Evolutionary conservation across 2,329 filamentous ascomycete species (phyloP), one percentile per base, ranked within the genome.

Genomic region (Sporothrix mexicana): DNA sequence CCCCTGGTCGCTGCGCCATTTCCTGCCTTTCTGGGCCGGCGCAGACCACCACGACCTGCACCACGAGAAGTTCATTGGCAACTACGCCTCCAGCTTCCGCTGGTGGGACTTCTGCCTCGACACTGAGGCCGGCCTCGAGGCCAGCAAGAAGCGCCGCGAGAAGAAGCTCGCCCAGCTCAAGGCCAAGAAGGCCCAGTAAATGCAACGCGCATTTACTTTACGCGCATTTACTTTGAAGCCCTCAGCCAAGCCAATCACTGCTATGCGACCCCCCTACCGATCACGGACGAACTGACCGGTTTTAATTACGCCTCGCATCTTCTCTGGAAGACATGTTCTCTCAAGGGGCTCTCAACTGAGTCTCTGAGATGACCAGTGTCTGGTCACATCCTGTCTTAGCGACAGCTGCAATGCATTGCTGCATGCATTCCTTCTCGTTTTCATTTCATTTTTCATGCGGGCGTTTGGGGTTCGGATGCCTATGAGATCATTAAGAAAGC

Each of bases 51-150:
- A 99, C 85, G 96, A 99, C 80, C 86, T 94, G 61, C 96, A 99
- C 85, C 96, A 99, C 85, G 96, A 99, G 86, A 94, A 94, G 81
- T 99, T 99, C 85, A 94, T 99, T 76, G 96, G 96, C 78, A 99
- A 99, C 87, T 99, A 98, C 82, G 87, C 95, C 69, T 97, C 94
- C 80, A 97, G 93, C 86, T 99, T 99, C 90, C 90, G 95, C 82
- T 99, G 96, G 96, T 99, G 96, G 96, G 96, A 99, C 85, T 97
- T 92, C 82, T 82, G 91, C 78, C 88, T 98, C 77, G 95, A 98
- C 83, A 99, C 96, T 75, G 95, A 99, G 87, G 93, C 93, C 76
- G 94, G 93, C 70, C 89, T 93, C 51, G 95, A 97, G 83, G 93
- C 95, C 55, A 88, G 92, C 78, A 95, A 94, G 90, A 88, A 87